These are phyloP conservation scores for Fusarium sp. DNA, from an alignment of 2,329 filamentous ascomycete genomes.

Conservation along the genomic window DNA sequence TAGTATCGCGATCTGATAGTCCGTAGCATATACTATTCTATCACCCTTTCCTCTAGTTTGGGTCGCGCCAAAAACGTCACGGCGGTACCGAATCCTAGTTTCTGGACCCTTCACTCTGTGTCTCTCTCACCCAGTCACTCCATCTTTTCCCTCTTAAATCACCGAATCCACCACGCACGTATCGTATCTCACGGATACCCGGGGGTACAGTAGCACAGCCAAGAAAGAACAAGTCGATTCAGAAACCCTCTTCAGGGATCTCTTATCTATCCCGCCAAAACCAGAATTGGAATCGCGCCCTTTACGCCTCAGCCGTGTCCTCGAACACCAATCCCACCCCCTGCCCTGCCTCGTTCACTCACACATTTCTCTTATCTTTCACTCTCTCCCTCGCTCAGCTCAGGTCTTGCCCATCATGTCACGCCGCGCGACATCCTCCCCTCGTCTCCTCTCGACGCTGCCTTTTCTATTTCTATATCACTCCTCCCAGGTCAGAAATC, in stretches of 20 bases:
- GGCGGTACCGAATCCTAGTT: background rate
- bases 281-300: slow-evolving; percentile 16
- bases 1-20: rapidly evolving
- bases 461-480: slow-evolving; percentile 38
- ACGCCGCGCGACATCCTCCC: slow-evolving; percentile 19
- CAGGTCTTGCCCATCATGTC: slow-evolving; percentile 21
- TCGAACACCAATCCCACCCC: slow-evolving; percentile 12
- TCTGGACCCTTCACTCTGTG: slow-evolving; percentile 13
- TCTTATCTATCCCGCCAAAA: slow-evolving; percentile 28
- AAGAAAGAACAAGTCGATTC: background rate
- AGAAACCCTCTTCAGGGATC: slow-evolving; percentile 28
- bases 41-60: background rate
- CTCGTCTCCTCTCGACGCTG: slow-evolving; percentile 18
- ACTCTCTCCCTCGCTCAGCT: slow-evolving; percentile 10
- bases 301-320: slow-evolving; percentile 10
- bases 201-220: slow-evolving; percentile 12
- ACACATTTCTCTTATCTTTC: slow-evolving; percentile 30
- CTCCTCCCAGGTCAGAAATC: slow-evolving; percentile 35
- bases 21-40: background rate
- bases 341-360: slow-evolving; percentile 6
- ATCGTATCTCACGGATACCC: background rate
- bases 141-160: slow-evolving; percentile 5
- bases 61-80: slow-evolving; percentile 26
- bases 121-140: background rate
- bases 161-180: slow-evolving; percentile 6